Evolutionary conservation across 345 rosid genomes (phyloP), one percentile per base, ranked within the genome.

Genomic region (Rhodamnia rubescens): DNA sequence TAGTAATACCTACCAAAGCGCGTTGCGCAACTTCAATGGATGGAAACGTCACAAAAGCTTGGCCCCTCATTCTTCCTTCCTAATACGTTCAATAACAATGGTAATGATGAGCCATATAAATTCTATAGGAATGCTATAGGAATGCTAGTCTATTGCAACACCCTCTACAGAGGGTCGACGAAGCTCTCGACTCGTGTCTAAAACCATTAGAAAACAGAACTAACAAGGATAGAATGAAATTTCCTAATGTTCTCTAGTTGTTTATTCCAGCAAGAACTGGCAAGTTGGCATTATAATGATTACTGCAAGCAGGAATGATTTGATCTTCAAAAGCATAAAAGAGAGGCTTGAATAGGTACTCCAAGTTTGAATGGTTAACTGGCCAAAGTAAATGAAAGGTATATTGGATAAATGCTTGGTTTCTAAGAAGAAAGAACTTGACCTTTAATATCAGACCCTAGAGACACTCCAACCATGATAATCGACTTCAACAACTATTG

Each of bases 21-120:
- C 53, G 91, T 83, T 93, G 98, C 42, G 98, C 98, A 87, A 96
- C 92, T 89, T 97, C 98, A 88, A 91, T 89, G 1, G 98, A 93
- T 85, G 98, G 98, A 90, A 97, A 97, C 56, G 98, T 96, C 88
- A 97, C 93, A 87, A 96, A 97, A 56, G 99, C 99, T 91, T 95
- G 99, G 85, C 97, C 98, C 89, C 98, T 93, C 98, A 97, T 96
- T 88, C 98, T 92, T 87, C 98, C 98, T 90, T 96, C 99, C 99
- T 97, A 93, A 55, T 55, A 29, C 26, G 80, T n/a, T 11, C 18
- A 83, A 29, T 36, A 55, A 74, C 52, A 61, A 83, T 50, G 74
- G 55, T 8, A 27, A 52, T 53, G 13, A 11, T 5, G 18, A 83
- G 78, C 29, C 22, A 61, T 82, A 84, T 27, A 81, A 83, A 16